Conservation (phyloP, 139 green algal species). For the Yamagishiella unicocca region DNA sequence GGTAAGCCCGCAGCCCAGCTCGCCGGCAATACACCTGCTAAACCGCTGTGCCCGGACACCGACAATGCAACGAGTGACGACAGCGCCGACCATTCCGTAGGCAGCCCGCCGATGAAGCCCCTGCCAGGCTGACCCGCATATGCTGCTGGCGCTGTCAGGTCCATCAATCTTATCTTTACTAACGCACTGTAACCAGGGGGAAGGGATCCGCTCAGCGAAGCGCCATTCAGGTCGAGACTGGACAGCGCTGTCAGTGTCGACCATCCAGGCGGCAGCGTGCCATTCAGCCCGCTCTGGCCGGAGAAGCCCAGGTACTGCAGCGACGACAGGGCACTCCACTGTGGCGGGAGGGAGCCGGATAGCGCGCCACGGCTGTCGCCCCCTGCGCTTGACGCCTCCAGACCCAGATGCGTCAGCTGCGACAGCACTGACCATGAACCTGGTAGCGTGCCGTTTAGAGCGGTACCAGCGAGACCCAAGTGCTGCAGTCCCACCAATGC, state of each 20-base stretch:
- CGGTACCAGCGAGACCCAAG: not conserved
- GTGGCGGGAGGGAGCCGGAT: not conserved
- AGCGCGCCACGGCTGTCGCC: not conserved
- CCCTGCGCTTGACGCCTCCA: not conserved
- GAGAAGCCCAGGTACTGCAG: conserved; percentile 1
- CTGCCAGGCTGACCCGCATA: not conserved
- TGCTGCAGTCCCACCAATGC: not conserved
- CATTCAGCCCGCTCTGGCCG: not conserved
- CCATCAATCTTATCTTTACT: not conserved
- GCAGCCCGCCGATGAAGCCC: too few species aligned
- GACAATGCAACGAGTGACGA: not conserved
- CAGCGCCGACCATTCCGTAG: conserved; percentile 22
- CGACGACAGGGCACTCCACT: not conserved
- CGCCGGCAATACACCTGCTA: not conserved
- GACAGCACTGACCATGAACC: not conserved
- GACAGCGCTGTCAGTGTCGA: not conserved
- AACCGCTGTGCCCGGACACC: not conserved
- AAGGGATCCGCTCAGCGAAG: conserved; percentile 16
- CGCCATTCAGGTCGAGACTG: not conserved
- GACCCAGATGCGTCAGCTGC: not conserved
- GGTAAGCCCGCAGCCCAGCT: not conserved
- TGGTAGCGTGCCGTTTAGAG: conserved; percentile 20
- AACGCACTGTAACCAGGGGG: not conserved
- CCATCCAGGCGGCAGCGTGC: not conserved
- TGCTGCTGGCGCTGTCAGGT: not conserved